Conservation (phyloP, 371 early-diverging fungal species). For the Conidiobolus incongruus region DNA sequence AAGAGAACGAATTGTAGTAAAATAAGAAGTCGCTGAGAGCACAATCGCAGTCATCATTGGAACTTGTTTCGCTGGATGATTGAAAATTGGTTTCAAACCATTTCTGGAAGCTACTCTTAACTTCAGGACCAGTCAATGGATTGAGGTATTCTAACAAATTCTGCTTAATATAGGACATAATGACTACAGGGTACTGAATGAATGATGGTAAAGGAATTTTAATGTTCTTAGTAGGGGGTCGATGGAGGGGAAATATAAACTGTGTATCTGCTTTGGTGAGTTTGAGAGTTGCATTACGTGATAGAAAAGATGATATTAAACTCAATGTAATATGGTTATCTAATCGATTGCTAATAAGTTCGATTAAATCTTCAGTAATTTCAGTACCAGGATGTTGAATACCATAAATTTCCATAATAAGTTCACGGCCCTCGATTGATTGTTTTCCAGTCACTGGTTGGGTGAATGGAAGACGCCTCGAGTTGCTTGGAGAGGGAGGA, state of each 20-base stretch:
- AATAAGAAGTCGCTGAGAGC: conserved; percentile 28
- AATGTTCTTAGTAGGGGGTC: conserved; percentile 13
- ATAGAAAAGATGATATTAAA: conserved; percentile 39
- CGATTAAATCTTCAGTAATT: conserved; percentile 39
- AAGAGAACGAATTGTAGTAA: conserved; percentile 28
- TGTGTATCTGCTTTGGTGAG: conserved; percentile 43
- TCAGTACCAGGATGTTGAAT: conserved; percentile 33
- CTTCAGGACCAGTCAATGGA: conserved; percentile 26
- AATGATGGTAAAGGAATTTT: conserved; percentile 17
- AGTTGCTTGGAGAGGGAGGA: conserved; percentile 2
- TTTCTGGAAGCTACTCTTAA: conserved; percentile 16
- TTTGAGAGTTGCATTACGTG: conserved; percentile 36
- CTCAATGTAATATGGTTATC: conserved; percentile 22
- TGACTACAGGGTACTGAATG: conserved; percentile 27
- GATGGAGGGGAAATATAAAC: conserved; percentile 29
- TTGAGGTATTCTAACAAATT: conserved; percentile 23
- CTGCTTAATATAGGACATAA: conserved; percentile 38
- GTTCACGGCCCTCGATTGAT: conserved; percentile 19
- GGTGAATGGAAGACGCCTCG: conserved; percentile 5
- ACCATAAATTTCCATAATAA: conserved; percentile 51
- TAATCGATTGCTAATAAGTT: conserved; percentile 31
- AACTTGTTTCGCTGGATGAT: background rate
- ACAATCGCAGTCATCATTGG: conserved; percentile 5
- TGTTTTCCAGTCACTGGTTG: background rate
- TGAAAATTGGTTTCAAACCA: conserved; percentile 9